Percentiles rank a stretch among this genome's conserved stretches.
phyloP scores from a whole-genome alignment of 768 basidiomycete species.

The Kwoniella pini region DNA sequence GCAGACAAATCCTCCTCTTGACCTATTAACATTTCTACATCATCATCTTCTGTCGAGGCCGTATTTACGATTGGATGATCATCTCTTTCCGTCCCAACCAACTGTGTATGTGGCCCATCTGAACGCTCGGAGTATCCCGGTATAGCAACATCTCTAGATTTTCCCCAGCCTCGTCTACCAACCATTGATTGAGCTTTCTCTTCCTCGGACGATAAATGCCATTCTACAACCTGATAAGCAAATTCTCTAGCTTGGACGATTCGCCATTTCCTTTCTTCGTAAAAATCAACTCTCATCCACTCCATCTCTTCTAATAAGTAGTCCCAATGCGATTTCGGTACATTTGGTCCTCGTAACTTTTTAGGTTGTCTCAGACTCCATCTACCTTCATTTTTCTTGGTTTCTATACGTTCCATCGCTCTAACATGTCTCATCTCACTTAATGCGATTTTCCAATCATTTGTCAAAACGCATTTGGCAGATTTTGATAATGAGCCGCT shows the following conservation, averaged over 20 bases:
- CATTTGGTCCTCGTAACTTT: slow-evolving; percentile 79
- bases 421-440: slow-evolving; percentile 74
- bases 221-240: slow-evolving; percentile 78
- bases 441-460: slow-evolving; percentile 67
- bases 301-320: slow-evolving; percentile 96
- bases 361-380: slow-evolving; percentile 97
- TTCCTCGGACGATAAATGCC: slow-evolving; percentile 72
- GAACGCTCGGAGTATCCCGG: slow-evolving; percentile 21
- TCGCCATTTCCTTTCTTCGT: slow-evolving; percentile 94
- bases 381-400: slow-evolving; percentile 70
- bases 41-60: slow-evolving; percentile 55
- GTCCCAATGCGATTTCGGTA: slow-evolving; percentile 79
- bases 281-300: slow-evolving; percentile 96
- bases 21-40: slow-evolving; percentile 45
- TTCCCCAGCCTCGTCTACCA: slow-evolving; percentile 47
- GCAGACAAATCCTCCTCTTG: slow-evolving; percentile 59
- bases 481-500: slow-evolving; percentile 41
- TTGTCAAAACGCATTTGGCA: slow-evolving; percentile 49
- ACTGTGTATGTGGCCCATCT: background rate
- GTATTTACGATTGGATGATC: background rate
- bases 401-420: slow-evolving; percentile 80
- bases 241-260: slow-evolving; percentile 77
- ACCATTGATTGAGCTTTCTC: slow-evolving; percentile 67
- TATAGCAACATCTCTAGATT: slow-evolving; percentile 24
- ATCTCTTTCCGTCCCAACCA: background rate